phyloP scores from a whole-genome alignment of 2,329 filamentous ascomycete genomes.

The Beauveria bassiana region DNA sequence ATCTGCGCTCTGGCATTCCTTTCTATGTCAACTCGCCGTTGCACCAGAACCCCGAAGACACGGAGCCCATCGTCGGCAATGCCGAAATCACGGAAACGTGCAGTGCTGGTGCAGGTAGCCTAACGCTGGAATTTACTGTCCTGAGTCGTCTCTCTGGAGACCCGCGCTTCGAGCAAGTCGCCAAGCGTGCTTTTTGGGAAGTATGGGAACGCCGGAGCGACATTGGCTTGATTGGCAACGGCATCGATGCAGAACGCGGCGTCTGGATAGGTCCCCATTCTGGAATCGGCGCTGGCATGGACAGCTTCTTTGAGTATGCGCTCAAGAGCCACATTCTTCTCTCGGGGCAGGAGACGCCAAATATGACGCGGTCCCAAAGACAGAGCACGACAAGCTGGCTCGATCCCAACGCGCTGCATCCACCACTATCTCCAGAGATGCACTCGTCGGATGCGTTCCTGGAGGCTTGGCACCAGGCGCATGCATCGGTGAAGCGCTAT shows the following conservation, averaged over 20 bases:
- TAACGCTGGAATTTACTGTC: conserved; percentile 88
- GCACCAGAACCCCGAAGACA: conserved; percentile 43
- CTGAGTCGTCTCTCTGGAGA: conserved; percentile 84
- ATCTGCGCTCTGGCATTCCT: conserved; percentile 81
- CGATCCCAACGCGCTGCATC: conserved; percentile 56
- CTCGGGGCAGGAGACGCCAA: conserved; percentile 61
- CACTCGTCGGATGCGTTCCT: conserved; percentile 74
- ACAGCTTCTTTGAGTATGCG: conserved; percentile 98
- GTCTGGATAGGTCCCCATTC: conserved; percentile 82
- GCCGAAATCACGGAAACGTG: conserved; percentile 89
- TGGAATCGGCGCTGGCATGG: conserved; percentile 93
- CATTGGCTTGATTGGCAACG: conserved; percentile 81
- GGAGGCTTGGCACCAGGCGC: conserved; percentile 74
- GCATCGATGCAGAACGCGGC: conserved; percentile 85
- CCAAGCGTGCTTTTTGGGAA: conserved; percentile 91
- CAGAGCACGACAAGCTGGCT: conserved; percentile 41
- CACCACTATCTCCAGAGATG: conserved; percentile 53
- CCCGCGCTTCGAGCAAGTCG: conserved; percentile 76
- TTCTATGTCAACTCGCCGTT: conserved; percentile 85
- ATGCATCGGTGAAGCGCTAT: conserved; percentile 81
- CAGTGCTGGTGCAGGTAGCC: conserved; percentile 89
- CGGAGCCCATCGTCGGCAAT: conserved; percentile 28
- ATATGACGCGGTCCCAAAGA: conserved; percentile 32
- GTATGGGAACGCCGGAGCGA: conserved; percentile 86
- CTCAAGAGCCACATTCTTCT: conserved; percentile 89